Base-by-base conservation (phyloP, 257 asterid species). In the Lycium ferocissimum region DNA sequence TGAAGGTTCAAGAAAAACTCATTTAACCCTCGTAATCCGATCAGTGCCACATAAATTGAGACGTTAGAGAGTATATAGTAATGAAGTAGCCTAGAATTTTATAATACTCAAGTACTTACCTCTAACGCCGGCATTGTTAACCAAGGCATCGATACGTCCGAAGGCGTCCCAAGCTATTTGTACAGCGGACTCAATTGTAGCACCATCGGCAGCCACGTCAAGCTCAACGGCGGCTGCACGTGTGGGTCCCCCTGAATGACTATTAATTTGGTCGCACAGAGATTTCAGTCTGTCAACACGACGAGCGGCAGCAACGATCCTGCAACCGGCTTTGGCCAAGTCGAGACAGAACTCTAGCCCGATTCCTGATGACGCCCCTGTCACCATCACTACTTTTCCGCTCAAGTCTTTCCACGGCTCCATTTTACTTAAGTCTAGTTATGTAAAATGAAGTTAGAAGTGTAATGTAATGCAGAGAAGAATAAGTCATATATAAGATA, bases 121-220 rank as follows among this genome's bases (percentile, higher is more conserved):
- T 40, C 45, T 40, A 40, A 40, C 45, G 45, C 45, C 97, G 6
- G 96, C 97, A 65, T 93, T 93, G 54, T 93, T 93, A 82, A 93
- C 85, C 88, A 93, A 87, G 75, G 80, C 94, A 84, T 92, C 96
- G 7, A 93, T 90, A 54, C 85, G 87, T 47, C 94, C 97, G 59
- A 92, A 93, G 0, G 91, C 92, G 37, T 87, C 91, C 95, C 95
- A 92, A 80, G 96, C 96, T 85, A 86, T 89, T 79, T 86, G 81
- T 53, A 91, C 96, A 1, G 92, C 85, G 13, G 90, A 89, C 76
- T 87, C 91, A 37, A 92, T 85, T 0, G 83, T 38, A 4, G 88
- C 22, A 3, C 86, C 92, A 54, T 79, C 65, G 3, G 91, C 89
- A 71, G 86, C 26, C 59, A 94, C 82, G 75, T 94, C 96, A 20